Base-by-base conservation (phyloP, 31 red algal species). In the Odonthalia washingtoniensis region DNA sequence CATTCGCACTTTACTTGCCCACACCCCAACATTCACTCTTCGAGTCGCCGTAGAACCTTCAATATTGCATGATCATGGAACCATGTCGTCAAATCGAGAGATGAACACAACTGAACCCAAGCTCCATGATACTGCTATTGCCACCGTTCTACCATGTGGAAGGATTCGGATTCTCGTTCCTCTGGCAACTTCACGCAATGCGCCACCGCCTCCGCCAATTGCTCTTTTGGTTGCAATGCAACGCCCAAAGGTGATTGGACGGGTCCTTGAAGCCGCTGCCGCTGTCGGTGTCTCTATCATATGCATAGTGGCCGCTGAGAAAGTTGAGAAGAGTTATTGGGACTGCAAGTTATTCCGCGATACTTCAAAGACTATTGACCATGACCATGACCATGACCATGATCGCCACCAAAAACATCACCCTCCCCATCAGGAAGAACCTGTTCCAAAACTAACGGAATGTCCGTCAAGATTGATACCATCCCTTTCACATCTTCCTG, bases 311-410 rank as follows among this genome's bases (percentile, higher is more conserved):
- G 70, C 80, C 41, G 73, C 46, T 35, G 88, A 78, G 17, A 91
- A 91, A 72, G 80, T 82, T 43, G 88, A 91, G 63, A 69, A 69
- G 52, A 91, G 68, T 21, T 91, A 91, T 60, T 91, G 88, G 88
- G 78, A 91, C 31, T 75, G 88, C 80, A 83, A 83, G 72, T 62
- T 91, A 70, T 82, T 91, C 40, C 77, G 87, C 33, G 85, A 27
- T 4, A 52, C 33, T 26, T 65, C 39, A 21, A 40, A 41, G 18
- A 45, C 37, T 37, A 49, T 30, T 18, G 46, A 37, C 6, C 21
- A n/a, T 34, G 72, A 49, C 31, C 33, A 37, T 26, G 26, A 24
- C 18, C 16, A 14, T 21, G 9, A 9, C 21, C 12, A 57, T 21
- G 72, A 76, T 42, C n/a, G n/a, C n/a, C n/a, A n/a, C n/a, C n/a